A percentile compares a stretch with the other conserved stretches of the same genome.
Evolutionary conservation across 176 grass and related monocot genomes (phyloP).

Genomic region (Raddia guianensis): DNA sequence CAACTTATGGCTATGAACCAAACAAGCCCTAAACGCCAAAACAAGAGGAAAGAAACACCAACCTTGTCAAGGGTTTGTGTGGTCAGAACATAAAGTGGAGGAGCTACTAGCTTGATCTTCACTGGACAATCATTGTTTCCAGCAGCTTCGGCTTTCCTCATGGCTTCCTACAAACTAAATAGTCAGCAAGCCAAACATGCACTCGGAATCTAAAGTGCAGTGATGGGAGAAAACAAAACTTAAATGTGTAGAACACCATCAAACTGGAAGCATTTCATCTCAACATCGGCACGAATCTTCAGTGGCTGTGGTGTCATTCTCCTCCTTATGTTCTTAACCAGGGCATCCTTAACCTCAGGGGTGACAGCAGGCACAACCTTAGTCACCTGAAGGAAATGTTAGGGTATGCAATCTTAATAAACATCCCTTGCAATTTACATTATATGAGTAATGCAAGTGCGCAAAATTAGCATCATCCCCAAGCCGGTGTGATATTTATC

Average conservation of each 20-base stretch:
- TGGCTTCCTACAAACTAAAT: background rate
- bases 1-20: too few relatives aligned
- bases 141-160: background rate
- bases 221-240: conserved; percentile 35
- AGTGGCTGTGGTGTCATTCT: conserved; percentile 65
- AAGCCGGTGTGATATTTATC: background rate
- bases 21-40: background rate
- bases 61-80: conserved; percentile 80
- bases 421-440: background rate
- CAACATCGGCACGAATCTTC: conserved; percentile 65
- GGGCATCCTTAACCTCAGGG: conserved; percentile 65
- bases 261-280: conserved; percentile 70
- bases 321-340: conserved; percentile 67
- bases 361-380: conserved; percentile 58
- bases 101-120: conserved; percentile 61
- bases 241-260: conserved; percentile 77
- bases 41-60: conserved; percentile 30
- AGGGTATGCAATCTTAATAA: background rate
- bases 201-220: background rate
- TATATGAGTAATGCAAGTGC: background rate
- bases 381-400: conserved; percentile 45
- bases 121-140: conserved; percentile 52
- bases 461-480: conserved; percentile 1
- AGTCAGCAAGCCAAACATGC: background rate
- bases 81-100: conserved; percentile 63